Percentiles rank a stretch among this genome's conserved stretches.
phyloP scores from a whole-genome alignment of 2,329 filamentous ascomycete genomes.

The Neonectria magnoliae region DNA sequence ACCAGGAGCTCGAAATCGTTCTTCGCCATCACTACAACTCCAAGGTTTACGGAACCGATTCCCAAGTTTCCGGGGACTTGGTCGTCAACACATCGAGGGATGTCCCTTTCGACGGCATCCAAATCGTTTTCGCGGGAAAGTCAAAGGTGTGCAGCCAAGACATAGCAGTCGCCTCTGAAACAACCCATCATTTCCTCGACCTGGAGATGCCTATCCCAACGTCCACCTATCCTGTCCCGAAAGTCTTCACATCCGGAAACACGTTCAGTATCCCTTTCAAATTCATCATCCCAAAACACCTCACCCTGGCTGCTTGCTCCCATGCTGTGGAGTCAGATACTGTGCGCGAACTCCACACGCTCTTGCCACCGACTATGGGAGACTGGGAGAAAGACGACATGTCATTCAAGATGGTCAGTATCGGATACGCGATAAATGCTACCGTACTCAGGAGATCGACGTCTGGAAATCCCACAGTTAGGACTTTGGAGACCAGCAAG shows the following conservation, averaged over 20 bases:
- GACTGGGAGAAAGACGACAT: conserved; percentile 38
- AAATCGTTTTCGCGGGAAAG: neutral
- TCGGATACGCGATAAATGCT: conserved; percentile 25
- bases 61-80: neutral
- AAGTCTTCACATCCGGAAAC: conserved; percentile 26
- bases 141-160: neutral
- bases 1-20: neutral
- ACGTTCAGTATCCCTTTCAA: conserved; percentile 36
- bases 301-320: conserved; percentile 30
- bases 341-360: conserved; percentile 30
- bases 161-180: neutral
- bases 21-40: conserved; percentile 6
- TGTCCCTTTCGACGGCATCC: neutral
- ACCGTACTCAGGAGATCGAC: conserved; percentile 14
- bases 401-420: conserved; percentile 25
- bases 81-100: neutral
- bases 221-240: conserved; percentile 26
- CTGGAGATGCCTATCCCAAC: conserved; percentile 35
- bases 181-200: conserved; percentile 35
- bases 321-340: conserved; percentile 25
- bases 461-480: neutral
- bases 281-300: conserved; percentile 37
- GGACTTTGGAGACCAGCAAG: neutral
- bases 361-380: conserved; percentile 32
- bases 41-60: conserved; percentile 7